phyloP scores from a whole-genome alignment of 1,284 basidiomycete species.

The Clitocybe nebularis region DNA sequence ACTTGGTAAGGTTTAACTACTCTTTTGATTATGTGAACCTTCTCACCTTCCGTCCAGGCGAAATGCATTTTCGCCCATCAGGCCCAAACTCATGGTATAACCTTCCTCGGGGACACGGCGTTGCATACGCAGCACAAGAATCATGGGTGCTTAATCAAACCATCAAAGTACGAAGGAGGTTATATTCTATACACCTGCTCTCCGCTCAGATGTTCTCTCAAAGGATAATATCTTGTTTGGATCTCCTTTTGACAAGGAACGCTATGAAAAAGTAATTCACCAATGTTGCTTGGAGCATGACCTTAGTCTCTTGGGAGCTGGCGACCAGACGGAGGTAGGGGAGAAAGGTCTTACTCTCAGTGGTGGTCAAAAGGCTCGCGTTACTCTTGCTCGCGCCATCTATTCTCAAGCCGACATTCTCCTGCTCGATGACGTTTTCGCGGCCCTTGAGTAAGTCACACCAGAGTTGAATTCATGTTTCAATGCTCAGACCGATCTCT shows the following conservation, averaged over 20 bases:
- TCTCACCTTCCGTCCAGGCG: slow-evolving; percentile 26
- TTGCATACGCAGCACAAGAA: slow-evolving; percentile 75
- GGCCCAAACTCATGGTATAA: slow-evolving; percentile 58
- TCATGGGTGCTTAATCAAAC: slow-evolving; percentile 65
- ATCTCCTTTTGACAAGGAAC: slow-evolving; percentile 61
- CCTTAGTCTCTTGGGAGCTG: slow-evolving; percentile 60
- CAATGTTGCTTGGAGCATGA: slow-evolving; percentile 63
- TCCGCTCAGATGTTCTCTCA: slow-evolving; percentile 29
- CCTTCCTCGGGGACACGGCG: slow-evolving; percentile 62
- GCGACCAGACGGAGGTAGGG: slow-evolving; percentile 68
- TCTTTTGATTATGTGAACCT: not conserved
- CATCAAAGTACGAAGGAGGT: slow-evolving; percentile 31
- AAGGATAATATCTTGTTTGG: slow-evolving; percentile 83
- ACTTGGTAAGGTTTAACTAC: slow-evolving; percentile 28
- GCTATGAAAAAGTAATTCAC: slow-evolving; percentile 63
- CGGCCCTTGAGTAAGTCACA: slow-evolving; percentile 42
- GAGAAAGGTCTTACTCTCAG: slow-evolving; percentile 57
- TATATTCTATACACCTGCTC: slow-evolving; percentile 2
- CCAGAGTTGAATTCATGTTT: no score
- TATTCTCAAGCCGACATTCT: slow-evolving; percentile 61
- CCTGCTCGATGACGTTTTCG: slow-evolving; percentile 59
- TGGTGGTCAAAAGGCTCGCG: slow-evolving; percentile 68
- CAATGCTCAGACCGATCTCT: no score
- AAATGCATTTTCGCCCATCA: slow-evolving; percentile 57
- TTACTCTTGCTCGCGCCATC: slow-evolving; percentile 69